Evolutionary conservation across 176 grass and related monocot species (phyloP), one percentile per base, ranked within the genome.

Genomic region (Raddia distichophylla): DNA sequence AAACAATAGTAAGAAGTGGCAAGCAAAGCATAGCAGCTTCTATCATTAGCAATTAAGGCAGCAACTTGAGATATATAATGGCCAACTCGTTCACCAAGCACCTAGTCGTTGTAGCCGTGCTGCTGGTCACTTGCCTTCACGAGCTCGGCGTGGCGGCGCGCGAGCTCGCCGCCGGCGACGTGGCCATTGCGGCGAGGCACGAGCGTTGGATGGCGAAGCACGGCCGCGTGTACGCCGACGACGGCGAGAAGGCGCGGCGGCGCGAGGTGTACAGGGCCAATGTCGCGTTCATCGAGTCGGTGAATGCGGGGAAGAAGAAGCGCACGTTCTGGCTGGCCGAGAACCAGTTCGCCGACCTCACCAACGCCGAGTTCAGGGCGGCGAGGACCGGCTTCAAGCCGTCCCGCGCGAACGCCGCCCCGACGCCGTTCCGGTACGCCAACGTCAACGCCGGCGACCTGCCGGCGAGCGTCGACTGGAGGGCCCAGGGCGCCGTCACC

Each of bases 151-250:
- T 27, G 27, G 67, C 49, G 27, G 76, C 59, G 2, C 37, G 59
- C 1, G 76, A 80, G 3, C 76, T 86, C 15, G 22, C 4, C 0
- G 37, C 37, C 37, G 37, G 37, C 37, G 75, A 65, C 9, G 6
- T 6, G 9, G 9, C 68, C 48, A 73, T 80, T 67, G 22, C 47
- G 10, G 40, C 3, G 16, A 86, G 68, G 84, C 84, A 86, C 0
- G 70, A 86, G 77, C 22, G 67, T 44, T 86, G 84, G 77, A 81
- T 86, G 84, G 5, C 4, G 8, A 66, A 40, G 62, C 27, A 86
- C 6, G 52, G 58, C 2, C 84, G 75, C 0, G 3, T 15, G 13
- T 80, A 86, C 76, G 64, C 32, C 10, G 76, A 80, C 3, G 49
- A 22, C 3, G 22, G 10, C 1, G 59, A 73, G 67, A 79, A 80